Conservation (phyloP, 352 stramenopile species). For the Pythium aristosporum region DNA sequence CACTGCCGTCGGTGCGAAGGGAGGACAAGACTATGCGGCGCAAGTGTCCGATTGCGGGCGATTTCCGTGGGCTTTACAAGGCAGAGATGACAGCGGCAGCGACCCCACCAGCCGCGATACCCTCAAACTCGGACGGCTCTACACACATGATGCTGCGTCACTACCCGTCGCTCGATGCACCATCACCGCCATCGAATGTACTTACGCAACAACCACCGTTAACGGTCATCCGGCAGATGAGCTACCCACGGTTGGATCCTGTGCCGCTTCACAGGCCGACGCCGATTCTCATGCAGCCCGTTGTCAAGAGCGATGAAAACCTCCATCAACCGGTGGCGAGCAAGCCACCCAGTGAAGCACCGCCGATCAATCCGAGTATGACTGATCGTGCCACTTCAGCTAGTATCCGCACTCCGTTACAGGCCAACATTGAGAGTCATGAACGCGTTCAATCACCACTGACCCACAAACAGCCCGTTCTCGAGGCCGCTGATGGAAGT, state of each 20-base stretch:
- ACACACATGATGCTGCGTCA: conserved; percentile 3
- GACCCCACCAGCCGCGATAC: background rate
- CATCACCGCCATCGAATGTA: background rate
- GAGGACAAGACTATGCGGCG: background rate
- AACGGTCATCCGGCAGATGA: background rate
- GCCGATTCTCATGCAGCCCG: background rate
- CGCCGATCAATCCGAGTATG: background rate
- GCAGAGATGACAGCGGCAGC: background rate
- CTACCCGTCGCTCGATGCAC: conserved; percentile 17
- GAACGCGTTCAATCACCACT: background rate
- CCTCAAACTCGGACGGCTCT: background rate
- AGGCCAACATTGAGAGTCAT: background rate
- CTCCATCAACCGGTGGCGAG: background rate
- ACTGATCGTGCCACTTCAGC: background rate
- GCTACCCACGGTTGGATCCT: background rate
- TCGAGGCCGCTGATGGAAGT: no score
- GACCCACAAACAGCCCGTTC: background rate
- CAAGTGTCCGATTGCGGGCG: background rate
- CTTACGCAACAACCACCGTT: background rate
- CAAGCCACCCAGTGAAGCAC: background rate
- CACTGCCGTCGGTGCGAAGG: background rate
- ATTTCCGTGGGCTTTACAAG: background rate
- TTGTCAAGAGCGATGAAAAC: background rate
- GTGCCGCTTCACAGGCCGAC: background rate
- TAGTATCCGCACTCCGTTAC: background rate